Base-by-base conservation (phyloP, 768 basidiomycete genomes). In the Suillus subalutaceus region DNA sequence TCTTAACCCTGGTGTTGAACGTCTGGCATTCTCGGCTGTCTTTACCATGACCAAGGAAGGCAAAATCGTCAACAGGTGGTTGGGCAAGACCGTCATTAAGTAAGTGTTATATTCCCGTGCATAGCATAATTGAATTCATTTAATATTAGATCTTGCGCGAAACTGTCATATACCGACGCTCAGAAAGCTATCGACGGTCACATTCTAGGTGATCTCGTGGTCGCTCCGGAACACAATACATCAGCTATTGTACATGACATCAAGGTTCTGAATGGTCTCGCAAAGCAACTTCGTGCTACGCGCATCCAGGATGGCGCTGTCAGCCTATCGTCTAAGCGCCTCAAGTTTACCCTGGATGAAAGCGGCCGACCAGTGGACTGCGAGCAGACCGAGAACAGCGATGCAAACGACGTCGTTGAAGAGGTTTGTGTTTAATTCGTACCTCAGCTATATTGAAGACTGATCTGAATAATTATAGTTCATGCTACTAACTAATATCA, bases 11-110 rank as follows among this genome's bases (percentile, higher is more conserved):
- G 92, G 91, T 12, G 84, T 88, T 66, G 97, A 99, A 64, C 90
- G 96, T 62, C 86, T 99, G 38, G 88, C 96, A 2, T 97, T 98
- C 83, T 93, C 95, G 6, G 87, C 91, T 65, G 77, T 96, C 72
- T 95, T 97, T 76, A 96, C 91, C 4, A 84, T 98, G 79, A 89
- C 89, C 56, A 80, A 86, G 60, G 93, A 98, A 26, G 96, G 88
- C 2, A 90, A 86, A 69, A 81, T 99, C 6, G 63, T 94, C 65
- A 90, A 91, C 72, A 97, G 93, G 74, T 95, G 93, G 91, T 96
- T 97, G 73, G 94, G 92, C 55, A 94, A 92, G 81, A 94, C 94
- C 2, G 86, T 99, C 68, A 89, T 99, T 78, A 93, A 90, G 93
- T 94, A 72, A 69, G 85, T 78, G 35, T 55, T 41, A 20, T 20